Base-by-base conservation (phyloP, 768 basidiomycete species). In the Tricholoma bakamatsutake region DNA sequence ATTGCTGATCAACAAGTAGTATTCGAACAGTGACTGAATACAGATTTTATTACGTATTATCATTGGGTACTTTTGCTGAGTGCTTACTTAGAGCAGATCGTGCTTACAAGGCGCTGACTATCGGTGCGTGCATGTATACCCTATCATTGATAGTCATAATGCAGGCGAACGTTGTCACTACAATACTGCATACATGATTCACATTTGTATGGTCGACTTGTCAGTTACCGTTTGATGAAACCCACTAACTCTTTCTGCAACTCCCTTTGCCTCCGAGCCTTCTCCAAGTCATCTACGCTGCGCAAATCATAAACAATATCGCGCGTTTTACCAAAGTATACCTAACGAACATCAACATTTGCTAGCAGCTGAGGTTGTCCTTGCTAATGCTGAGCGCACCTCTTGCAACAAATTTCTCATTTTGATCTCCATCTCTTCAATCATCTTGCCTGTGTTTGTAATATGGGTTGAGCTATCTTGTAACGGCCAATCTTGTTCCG, bases 361-460 rank as follows among this genome's bases (percentile, higher is more conserved):
- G 12, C 28, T 53, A 30, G 21, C 49, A 40, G 39, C 43, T 28
- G 34, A 49, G 37, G 24, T 49, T 39, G 27, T 24, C 21, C 21
- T 24, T 24, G 9, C 4, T 9, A 4, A 2, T 15, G 24, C 28
- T 10, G 43, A 53, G 58, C 74, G 46, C 57, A 84, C 91, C 77
- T 94, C 92, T 71, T 93, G 90, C 48, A 99, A 77, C 54, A 93
- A 75, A 70, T 97, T 97, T 37, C 97, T 82, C 93, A 98, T 94
- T 76, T 98, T 98, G 69, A 95, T 93, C 73, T 99, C 97, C 92
- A 96, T 95, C 60, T 98, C 97, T 71, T 99, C 97, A 59, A 99
- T 87, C 86, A 98, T 88, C 61, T 80, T 82, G 4, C 97, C 97
- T n/a, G 88, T 87, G 70, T 98, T 98, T 42, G 84, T 81, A 56